Evolutionary conservation across 371 early-diverging fungal genomes (phyloP).

Genomic region (Capillidium heterosporum): DNA sequence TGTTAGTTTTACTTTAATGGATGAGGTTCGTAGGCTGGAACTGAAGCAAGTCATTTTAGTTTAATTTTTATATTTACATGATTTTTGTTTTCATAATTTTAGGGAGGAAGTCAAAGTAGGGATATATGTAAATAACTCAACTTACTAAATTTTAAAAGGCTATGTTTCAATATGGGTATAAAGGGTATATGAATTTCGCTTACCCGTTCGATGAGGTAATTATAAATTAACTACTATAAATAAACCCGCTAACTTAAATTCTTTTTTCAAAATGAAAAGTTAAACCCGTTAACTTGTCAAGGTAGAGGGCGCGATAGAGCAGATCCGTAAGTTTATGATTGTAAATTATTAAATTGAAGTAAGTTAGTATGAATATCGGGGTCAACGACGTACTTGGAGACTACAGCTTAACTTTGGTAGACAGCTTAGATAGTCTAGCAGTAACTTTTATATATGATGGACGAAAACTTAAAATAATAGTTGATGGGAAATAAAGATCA

Average conservation of each 20-base stretch:
- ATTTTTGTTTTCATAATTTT: no score
- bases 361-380: slow-evolving; percentile 26
- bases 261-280: slow-evolving; percentile 13
- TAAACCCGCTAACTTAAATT: background rate
- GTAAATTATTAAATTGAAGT: background rate
- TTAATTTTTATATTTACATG: no score
- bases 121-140: no score
- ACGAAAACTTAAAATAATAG: slow-evolving; percentile 11
- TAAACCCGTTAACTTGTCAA: slow-evolving; percentile 66
- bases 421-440: slow-evolving; percentile 72
- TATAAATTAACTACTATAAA: background rate
- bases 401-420: slow-evolving; percentile 77
- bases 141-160: slow-evolving; percentile 19
- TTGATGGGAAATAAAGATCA: slow-evolving; percentile 42
- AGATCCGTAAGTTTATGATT: slow-evolving; percentile 22
- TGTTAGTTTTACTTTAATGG: no score
- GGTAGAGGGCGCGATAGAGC: slow-evolving; percentile 59
- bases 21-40: no score
- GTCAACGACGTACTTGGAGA: slow-evolving; percentile 86
- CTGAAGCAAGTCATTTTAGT: no score
- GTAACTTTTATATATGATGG: slow-evolving; percentile 15
- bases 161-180: slow-evolving; percentile 77
- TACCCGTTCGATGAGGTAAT: slow-evolving; percentile 79
- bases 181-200: slow-evolving; percentile 64
- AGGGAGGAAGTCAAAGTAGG: no score